A percentile compares a stretch with the other conserved stretches of the same genome.
Evolutionary conservation across 768 basidiomycete genomes (phyloP).

Genomic region (Tephrocybe sp.): DNA sequence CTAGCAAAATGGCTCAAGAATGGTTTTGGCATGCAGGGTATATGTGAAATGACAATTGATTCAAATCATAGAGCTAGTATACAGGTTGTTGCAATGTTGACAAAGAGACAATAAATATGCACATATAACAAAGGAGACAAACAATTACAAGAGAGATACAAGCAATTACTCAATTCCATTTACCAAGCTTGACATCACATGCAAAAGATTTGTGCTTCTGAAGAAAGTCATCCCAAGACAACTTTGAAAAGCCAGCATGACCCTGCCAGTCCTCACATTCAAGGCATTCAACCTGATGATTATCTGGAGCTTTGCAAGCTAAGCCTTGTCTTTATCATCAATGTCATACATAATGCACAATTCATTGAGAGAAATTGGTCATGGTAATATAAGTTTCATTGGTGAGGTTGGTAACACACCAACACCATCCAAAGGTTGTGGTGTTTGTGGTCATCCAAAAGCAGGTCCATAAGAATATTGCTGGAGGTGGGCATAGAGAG

Average conservation of each 20-base stretch:
- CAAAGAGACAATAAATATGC: neutral
- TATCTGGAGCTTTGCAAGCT: no score
- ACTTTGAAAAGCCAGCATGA: neutral
- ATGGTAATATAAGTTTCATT: no score
- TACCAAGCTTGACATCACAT: neutral
- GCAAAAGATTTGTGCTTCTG: neutral
- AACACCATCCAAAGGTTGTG: no score
- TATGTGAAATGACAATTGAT: neutral
- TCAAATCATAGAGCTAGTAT: no score
- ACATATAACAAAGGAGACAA: neutral
- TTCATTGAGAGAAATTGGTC: no score
- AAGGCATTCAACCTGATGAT: neutral
- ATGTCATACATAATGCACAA: no score
- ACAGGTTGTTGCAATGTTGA: no score
- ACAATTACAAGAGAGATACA: neutral
- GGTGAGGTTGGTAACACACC: no score
- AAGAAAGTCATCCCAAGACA: neutral
- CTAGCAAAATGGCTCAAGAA: neutral
- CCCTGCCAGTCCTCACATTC: neutral
- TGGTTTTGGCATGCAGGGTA: neutral
- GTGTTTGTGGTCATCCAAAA: no score
- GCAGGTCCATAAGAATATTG: no score
- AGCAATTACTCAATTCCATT: neutral
- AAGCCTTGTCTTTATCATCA: no score
- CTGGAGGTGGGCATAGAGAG: no score